Evolutionary conservation across 495 filamentous ascomycete species (phyloP).

Genomic region (Lasiosphaeria hispida): DNA sequence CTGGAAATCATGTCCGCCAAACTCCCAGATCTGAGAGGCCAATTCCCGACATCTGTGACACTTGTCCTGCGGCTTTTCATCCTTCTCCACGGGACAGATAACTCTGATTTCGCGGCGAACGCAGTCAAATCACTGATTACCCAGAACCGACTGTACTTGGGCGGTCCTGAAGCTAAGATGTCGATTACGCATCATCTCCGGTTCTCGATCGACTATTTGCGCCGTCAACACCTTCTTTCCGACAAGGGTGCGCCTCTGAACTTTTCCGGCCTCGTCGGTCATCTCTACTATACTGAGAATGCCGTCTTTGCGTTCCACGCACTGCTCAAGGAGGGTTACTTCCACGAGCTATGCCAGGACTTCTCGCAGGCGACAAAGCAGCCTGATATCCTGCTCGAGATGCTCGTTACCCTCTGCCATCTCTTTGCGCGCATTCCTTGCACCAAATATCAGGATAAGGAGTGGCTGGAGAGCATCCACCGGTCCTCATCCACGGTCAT

Average conservation of each 20-base stretch:
- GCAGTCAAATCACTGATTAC: conserved; percentile 65
- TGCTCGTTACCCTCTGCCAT: conserved; percentile 68
- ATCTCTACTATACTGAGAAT: conserved; percentile 73
- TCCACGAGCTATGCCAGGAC: conserved; percentile 58
- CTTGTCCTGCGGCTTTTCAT: conserved; percentile 67
- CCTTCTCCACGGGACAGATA: conserved; percentile 61
- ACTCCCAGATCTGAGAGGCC: conserved; percentile 69
- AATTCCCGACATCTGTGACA: conserved; percentile 74
- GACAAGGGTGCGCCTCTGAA: conserved; percentile 60
- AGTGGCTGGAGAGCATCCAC: conserved; percentile 38
- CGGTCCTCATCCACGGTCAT: conserved; percentile 57
- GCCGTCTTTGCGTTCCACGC: conserved; percentile 71
- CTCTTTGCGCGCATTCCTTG: conserved; percentile 50
- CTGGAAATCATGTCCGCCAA: conserved; percentile 65
- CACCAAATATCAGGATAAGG: conserved; percentile 16
- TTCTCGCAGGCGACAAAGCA: conserved; percentile 39
- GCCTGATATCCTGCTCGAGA: conserved; percentile 29
- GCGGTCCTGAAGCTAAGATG: conserved; percentile 57
- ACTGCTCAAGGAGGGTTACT: conserved; percentile 64
- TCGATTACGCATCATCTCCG: conserved; percentile 71
- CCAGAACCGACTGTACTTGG: conserved; percentile 66
- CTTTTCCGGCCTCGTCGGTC: conserved; percentile 63
- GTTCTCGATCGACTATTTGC: conserved; percentile 78
- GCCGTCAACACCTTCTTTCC: conserved; percentile 62
- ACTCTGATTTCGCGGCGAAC: conserved; percentile 57